phyloP scores from a whole-genome alignment of 2,329 filamentous ascomycete species.

The Phialophora verrucosa region DNA sequence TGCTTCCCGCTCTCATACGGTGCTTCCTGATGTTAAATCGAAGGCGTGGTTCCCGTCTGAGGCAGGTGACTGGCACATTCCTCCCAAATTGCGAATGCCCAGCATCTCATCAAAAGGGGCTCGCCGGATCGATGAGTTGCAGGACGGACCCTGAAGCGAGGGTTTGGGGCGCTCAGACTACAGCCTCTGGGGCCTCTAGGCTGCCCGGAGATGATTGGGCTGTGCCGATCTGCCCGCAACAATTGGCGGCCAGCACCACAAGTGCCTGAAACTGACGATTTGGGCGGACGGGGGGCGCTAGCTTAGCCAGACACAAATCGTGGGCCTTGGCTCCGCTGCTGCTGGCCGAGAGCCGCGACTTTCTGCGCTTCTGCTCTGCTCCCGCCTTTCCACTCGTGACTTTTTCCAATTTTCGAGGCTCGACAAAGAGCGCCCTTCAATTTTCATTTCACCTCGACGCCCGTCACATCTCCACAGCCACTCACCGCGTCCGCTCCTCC shows the following conservation, averaged over 20 bases:
- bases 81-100: conserved; percentile 13
- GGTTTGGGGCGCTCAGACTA: conserved; percentile 19
- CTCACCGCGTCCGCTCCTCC: conserved; percentile 18
- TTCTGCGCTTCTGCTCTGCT: background rate
- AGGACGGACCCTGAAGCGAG: conserved; percentile 11
- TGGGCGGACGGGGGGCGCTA: background rate
- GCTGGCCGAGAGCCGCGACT: conserved; percentile 1
- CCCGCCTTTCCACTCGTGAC: background rate
- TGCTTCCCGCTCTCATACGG: conserved; percentile 9
- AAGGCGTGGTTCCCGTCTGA: conserved; percentile 15
- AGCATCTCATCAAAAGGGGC: conserved; percentile 21
- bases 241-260: conserved; percentile 4
- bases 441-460: conserved; percentile 26
- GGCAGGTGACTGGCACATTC: conserved; percentile 16
- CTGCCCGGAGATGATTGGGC: conserved; percentile 13
- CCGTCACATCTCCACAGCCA: conserved; percentile 43
- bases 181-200: background rate
- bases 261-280: conserved; percentile 12
- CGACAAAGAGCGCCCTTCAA: conserved; percentile 5
- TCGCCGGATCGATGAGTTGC: conserved; percentile 10
- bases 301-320: background rate
- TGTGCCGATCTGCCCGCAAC: conserved; percentile 11
- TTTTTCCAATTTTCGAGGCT: conserved; percentile 22
- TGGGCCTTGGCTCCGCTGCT: background rate
- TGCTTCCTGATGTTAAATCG: conserved; percentile 4